Evolutionary conservation across 2,329 filamentous ascomycete species (phyloP), one percentile per base, ranked within the genome.

Genomic region (Boeremia exigua): DNA sequence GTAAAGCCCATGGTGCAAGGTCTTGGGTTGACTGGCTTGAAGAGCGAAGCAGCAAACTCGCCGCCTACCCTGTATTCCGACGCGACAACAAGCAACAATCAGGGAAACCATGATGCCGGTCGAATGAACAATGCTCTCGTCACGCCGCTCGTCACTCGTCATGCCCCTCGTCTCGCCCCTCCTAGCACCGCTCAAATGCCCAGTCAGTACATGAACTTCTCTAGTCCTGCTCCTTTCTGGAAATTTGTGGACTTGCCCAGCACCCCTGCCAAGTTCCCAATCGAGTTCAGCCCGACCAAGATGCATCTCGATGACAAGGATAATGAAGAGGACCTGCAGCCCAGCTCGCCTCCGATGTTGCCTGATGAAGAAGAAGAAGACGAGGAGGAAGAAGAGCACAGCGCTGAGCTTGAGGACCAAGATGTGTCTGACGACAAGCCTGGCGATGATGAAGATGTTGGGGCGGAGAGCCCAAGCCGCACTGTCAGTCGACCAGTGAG

Each of bases 151-250:
- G 89, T 90, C 7, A 86, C 86, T 39, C 84, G 88, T 46, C 86
- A 91, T 57, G 86, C 90, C 59, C 90, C 91, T 28, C 86, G 85
- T 63, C 82, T 94, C 36, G 90, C 88, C 1, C 91, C 91, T 28
- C 90, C 91, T 0, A 92, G 89, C 67, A 94, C 91, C 6, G 86
- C 89, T 5, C 89, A 93, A 70, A 82, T 90, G 51, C 91, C 91
- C 9, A 93, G 89, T 69, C 89, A 92, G 68, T 91, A 92, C 73
- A 92, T 94, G 84, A 90, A 91, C 30, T 92, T 91, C 40, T 92
- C 88, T 65, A 92, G 89, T 29, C 91, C 91, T 0, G 91, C 91
- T 1, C 90, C 91, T 0, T 95, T 96, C 75, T 96, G 91, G 91
- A 92, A 91, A 73, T 95, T 90, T 74, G 87, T 89, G 36, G 89